Evolutionary conservation across 1,284 basidiomycete species (phyloP), one percentile per base, ranked within the genome.

Genomic region (Heterobasidion parviporum): DNA sequence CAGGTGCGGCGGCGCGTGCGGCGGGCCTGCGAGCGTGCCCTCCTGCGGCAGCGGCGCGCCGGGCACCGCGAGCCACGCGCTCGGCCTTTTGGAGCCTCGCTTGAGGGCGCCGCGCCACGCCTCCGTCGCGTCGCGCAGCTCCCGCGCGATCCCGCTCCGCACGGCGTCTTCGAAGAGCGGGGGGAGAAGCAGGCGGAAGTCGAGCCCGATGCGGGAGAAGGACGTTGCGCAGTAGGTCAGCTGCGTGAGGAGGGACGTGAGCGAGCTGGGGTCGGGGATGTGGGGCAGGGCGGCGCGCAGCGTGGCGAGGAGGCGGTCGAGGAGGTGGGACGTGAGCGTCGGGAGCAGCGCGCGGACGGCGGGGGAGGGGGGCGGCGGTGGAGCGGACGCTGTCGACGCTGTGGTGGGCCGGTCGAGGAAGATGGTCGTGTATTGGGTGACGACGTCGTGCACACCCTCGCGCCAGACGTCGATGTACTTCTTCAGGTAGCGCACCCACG

Each of bases 141-240:
- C 71, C 54, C 68, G 64, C 62, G 75, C 61, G 56, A 81, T 67
- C 49, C 72, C 63, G 63, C 65, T 63, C 6, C 69, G 65, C 5
- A 90, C 82, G 5, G 87, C 82, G 18, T 74, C 68, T n/a, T 77
- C 74, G 63, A 93, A 85, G 0, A 89, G 75, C 6, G 76, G 75
- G 0, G 76, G 77, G n/a, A 94, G 74, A 7, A 86, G 71, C 0
- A 76, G 70, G 8, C 83, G 79, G 70, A 94, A 94, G 64, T 94
- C 91, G 58, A 95, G 78, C 1, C 94, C 94, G n/a, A 93, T 81
- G n/a, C 93, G 83, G 0, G 90, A 80, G 65, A 96, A 95, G 0
- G 94, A 92, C n/a, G 86, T 83, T 5, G 91, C 85, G 67, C 93
- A 96, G 70, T 97, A 97, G 8, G 90, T 89, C 49, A 98, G 80